Evolutionary conservation across 2,329 filamentous ascomycete genomes (phyloP).

Genomic region (Arachnopeziza araneosa): DNA sequence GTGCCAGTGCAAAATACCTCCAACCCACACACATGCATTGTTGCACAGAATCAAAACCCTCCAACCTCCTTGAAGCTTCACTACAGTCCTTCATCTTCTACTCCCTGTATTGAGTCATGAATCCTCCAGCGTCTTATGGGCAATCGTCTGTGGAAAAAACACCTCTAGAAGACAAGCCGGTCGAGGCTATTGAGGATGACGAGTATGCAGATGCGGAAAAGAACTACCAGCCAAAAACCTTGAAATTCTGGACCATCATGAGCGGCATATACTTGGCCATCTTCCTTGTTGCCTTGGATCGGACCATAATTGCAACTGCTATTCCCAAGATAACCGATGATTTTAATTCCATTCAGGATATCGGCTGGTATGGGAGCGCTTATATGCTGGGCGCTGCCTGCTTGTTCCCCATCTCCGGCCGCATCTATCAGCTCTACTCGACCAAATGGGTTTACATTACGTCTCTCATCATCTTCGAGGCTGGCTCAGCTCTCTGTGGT

Average conservation of each 20-base stretch:
- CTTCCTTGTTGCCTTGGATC: slow-evolving; percentile 13
- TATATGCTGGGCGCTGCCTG: slow-evolving; percentile 28
- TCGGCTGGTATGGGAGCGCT: slow-evolving; percentile 33
- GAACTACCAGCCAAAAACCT: background rate
- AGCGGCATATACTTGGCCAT: slow-evolving; percentile 9
- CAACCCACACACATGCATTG: no score
- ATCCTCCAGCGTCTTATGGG: background rate
- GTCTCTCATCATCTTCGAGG: background rate
- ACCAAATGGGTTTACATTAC: slow-evolving; percentile 7
- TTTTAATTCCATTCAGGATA: slow-evolving; percentile 33
- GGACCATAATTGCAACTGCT: slow-evolving; percentile 28
- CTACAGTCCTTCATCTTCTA: no score
- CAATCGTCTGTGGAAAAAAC: background rate
- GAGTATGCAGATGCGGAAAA: background rate
- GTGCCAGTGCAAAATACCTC: no score
- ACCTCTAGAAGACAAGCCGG: background rate
- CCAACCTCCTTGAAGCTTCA: no score
- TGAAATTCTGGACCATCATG: slow-evolving; percentile 5
- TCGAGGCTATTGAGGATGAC: background rate
- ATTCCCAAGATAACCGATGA: slow-evolving; percentile 35
- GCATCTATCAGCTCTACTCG: background rate
- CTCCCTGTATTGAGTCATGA: no score
- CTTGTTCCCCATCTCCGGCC: background rate
- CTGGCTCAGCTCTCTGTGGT: background rate
- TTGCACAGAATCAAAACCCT: no score